Percentiles rank a stretch among this genome's conserved stretches.
phyloP scores from a whole-genome alignment of 805 yeast species.

The Metschnikowia lachancei region DNA sequence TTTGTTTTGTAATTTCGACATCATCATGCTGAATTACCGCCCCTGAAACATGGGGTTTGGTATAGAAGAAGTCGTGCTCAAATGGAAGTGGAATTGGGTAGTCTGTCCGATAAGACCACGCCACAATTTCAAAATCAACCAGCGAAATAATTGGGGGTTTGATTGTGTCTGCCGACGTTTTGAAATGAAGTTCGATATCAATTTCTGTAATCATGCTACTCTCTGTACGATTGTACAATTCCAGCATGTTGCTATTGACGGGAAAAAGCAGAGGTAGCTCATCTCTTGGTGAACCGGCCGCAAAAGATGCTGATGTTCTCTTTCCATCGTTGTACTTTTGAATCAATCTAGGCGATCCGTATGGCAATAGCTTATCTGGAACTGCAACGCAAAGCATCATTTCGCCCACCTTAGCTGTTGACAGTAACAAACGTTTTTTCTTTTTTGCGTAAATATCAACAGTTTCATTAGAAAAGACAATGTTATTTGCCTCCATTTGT shows the following conservation, averaged over 20 bases:
- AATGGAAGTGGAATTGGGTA: slow-evolving; percentile 40
- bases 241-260: slow-evolving; percentile 26
- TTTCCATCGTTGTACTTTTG: slow-evolving; percentile 35
- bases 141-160: slow-evolving; percentile 35
- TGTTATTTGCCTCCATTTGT: slow-evolving; percentile 5
- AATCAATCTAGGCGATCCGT: slow-evolving; percentile 37
- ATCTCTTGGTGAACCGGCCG: neutral
- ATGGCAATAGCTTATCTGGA: slow-evolving; percentile 35
- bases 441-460: slow-evolving; percentile 32
- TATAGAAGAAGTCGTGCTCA: slow-evolving; percentile 43
- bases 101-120: slow-evolving; percentile 42
- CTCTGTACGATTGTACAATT: slow-evolving; percentile 30
- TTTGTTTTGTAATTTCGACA: slow-evolving; percentile 32
- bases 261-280: slow-evolving; percentile 11
- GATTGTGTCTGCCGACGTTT: slow-evolving; percentile 20
- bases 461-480: slow-evolving; percentile 18
- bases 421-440: slow-evolving; percentile 37
- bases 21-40: slow-evolving; percentile 25
- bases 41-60: slow-evolving; percentile 23
- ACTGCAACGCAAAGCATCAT: slow-evolving; percentile 34
- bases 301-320: neutral
- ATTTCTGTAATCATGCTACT: slow-evolving; percentile 23
- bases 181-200: slow-evolving; percentile 30
- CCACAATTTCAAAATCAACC: slow-evolving; percentile 37
- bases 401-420: slow-evolving; percentile 32